Evolutionary conservation across 208 protist species (phyloP).

Genomic region (Acanthamoeba quina): DNA sequence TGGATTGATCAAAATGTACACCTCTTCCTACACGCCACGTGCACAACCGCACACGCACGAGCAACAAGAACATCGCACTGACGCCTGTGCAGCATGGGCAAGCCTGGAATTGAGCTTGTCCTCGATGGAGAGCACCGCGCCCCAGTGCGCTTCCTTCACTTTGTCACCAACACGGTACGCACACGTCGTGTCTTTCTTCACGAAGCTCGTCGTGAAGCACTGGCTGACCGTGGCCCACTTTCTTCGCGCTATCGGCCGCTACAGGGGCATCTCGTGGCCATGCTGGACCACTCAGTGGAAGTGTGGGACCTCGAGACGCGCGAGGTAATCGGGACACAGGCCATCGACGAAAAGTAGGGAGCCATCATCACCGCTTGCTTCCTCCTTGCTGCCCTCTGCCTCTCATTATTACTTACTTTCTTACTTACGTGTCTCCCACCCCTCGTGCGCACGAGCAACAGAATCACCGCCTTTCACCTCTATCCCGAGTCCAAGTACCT

Average conservation of each 20-base stretch:
- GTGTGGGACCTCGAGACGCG: conserved; percentile 45
- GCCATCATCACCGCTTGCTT: no score
- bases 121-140: background rate
- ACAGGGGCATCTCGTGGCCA: background rate
- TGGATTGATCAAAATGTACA: conserved; percentile 62
- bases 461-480: conserved; percentile 29
- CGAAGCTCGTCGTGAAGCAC: no score
- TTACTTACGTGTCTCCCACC: background rate
- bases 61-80: background rate
- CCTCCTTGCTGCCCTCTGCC: background rate
- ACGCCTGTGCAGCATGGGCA: conserved; percentile 23
- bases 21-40: no score
- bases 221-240: background rate
- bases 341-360: background rate
- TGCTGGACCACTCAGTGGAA: conserved; percentile 15
- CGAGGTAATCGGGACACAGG: background rate
- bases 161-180: conserved; percentile 37
- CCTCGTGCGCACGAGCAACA: background rate
- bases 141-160: conserved; percentile 18
- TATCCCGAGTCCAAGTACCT: conserved; percentile 54
- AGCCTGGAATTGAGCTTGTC: conserved; percentile 32
- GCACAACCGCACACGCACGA: no score
- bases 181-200: background rate
- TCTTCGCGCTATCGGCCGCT: background rate
- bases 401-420: background rate